A percentile compares a stretch with the other conserved stretches of the same genome.
Evolutionary conservation across 1,284 basidiomycete genomes (phyloP).

Genomic region (Austropuccinia psidii): DNA sequence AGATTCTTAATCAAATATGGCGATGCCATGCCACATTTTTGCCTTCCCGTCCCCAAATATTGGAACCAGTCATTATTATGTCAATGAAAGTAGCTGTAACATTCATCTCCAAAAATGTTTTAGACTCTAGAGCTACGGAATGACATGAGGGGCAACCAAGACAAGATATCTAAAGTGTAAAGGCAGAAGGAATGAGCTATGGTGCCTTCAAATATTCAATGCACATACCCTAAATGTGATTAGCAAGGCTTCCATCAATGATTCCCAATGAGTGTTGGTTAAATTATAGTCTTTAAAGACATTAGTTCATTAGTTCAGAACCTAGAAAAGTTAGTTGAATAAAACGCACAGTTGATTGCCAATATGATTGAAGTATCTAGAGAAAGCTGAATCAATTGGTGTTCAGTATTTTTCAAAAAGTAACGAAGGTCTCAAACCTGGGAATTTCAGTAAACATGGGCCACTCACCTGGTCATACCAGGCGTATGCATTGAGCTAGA

Average conservation of each 20-base stretch:
- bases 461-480: slow-evolving; percentile 79
- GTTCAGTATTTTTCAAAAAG: background rate
- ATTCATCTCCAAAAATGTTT: slow-evolving; percentile 83
- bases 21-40: slow-evolving; percentile 73
- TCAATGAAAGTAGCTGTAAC: slow-evolving; percentile 86
- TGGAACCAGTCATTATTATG: slow-evolving; percentile 66
- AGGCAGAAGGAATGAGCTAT: background rate
- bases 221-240: slow-evolving; percentile 65
- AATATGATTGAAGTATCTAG: slow-evolving; percentile 70
- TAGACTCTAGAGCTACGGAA: slow-evolving; percentile 51
- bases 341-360: slow-evolving; percentile 61
- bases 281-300: slow-evolving; percentile 68
- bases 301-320: background rate
- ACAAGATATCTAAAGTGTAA: slow-evolving; percentile 26
- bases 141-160: slow-evolving; percentile 37
- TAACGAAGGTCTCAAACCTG: too few species aligned
- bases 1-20: slow-evolving; percentile 88
- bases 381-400: slow-evolving; percentile 56
- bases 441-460: slow-evolving; percentile 18
- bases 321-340: slow-evolving; percentile 39
- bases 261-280: slow-evolving; percentile 97
- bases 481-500: slow-evolving; percentile 74
- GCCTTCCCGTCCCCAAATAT: slow-evolving; percentile 65
- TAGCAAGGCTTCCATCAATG: slow-evolving; percentile 96
- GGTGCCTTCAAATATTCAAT: background rate